Conservation (phyloP, 495 filamentous ascomycete genomes). For the Podospora didyma region DNA sequence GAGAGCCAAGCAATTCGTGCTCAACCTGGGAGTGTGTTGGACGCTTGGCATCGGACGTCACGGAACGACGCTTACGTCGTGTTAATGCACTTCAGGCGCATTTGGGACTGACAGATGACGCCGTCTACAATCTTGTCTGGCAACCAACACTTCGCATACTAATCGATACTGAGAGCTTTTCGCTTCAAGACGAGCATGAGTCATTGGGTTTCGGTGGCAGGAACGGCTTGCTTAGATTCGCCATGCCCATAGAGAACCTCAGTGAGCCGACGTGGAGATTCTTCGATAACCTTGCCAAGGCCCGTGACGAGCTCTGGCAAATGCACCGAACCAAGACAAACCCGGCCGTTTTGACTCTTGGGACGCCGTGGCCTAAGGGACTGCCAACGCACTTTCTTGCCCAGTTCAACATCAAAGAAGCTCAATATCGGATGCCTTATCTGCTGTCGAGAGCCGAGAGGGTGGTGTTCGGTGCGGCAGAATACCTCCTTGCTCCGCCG, state of each 20-base stretch:
- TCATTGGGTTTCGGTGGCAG: neutral
- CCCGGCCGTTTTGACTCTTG: conserved; percentile 1
- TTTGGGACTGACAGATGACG: conserved; percentile 7
- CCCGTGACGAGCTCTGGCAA: conserved; percentile 20
- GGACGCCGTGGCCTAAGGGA: conserved; percentile 20
- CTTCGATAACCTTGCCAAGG: conserved; percentile 18
- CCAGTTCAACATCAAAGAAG: neutral
- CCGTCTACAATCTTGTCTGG: conserved; percentile 17
- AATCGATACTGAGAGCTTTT: conserved; percentile 15
- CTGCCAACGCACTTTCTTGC: conserved; percentile 18
- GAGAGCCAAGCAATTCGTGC: neutral
- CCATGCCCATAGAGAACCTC: neutral
- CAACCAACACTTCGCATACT: conserved; percentile 19
- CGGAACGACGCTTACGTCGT: conserved; percentile 5
- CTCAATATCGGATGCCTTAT: conserved; percentile 12
- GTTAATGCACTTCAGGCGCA: conserved; percentile 7
- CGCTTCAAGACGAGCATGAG: conserved; percentile 4
- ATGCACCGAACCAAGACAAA: conserved; percentile 6
- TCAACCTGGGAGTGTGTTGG: neutral
- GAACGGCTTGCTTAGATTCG: neutral
- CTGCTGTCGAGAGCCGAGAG: conserved; percentile 11
- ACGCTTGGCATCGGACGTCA: conserved; percentile 4
- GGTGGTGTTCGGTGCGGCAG: conserved; percentile 15
- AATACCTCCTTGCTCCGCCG: conserved; percentile 1
- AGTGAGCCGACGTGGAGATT: conserved; percentile 11